Conservation (phyloP, 352 stramenopile species). For the Phytophthora brassicae region DNA sequence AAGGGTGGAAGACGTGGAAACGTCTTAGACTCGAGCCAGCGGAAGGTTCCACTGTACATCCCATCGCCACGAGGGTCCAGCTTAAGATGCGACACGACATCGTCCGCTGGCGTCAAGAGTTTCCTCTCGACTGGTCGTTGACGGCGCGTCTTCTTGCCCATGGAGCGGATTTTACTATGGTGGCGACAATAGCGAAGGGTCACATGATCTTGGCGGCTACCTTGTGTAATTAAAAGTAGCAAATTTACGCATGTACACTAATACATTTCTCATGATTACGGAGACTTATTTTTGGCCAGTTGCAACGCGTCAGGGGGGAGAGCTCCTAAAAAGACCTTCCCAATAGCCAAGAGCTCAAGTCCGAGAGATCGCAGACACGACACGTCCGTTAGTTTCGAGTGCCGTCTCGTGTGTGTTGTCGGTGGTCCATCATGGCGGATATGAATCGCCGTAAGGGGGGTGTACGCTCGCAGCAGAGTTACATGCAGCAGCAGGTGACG, state of each 20-base stretch:
- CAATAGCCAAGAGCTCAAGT: not conserved
- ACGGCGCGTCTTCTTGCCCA: slow-evolving; percentile 28
- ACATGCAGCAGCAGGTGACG: slow-evolving; percentile 37
- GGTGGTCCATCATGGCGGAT: slow-evolving; percentile 42
- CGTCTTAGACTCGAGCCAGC: slow-evolving; percentile 66
- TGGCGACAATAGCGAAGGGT: slow-evolving; percentile 25
- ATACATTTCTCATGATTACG: slow-evolving; percentile 19
- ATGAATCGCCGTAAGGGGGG: slow-evolving; percentile 48
- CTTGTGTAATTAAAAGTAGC: slow-evolving; percentile 10
- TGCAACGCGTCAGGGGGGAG: not conserved
- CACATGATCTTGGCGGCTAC: slow-evolving; percentile 12
- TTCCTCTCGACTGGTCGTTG: slow-evolving; percentile 8
- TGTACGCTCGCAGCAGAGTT: slow-evolving; percentile 46
- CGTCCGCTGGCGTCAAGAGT: not conserved
- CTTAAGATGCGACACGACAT: slow-evolving; percentile 34
- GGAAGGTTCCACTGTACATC: slow-evolving; percentile 82
- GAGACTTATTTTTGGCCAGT: not conserved
- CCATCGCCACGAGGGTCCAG: slow-evolving; percentile 70
- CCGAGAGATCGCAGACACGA: not conserved
- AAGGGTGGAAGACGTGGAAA: slow-evolving; percentile 46
- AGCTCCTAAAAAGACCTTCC: not conserved
- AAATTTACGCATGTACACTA: not conserved
- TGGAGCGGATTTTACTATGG: slow-evolving; percentile 2
- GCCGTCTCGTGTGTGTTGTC: slow-evolving; percentile 21
- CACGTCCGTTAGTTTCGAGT: slow-evolving; percentile 9